phyloP scores from a whole-genome alignment of 176 grass and related monocot genomes.

The Aegilops tauschii region DNA sequence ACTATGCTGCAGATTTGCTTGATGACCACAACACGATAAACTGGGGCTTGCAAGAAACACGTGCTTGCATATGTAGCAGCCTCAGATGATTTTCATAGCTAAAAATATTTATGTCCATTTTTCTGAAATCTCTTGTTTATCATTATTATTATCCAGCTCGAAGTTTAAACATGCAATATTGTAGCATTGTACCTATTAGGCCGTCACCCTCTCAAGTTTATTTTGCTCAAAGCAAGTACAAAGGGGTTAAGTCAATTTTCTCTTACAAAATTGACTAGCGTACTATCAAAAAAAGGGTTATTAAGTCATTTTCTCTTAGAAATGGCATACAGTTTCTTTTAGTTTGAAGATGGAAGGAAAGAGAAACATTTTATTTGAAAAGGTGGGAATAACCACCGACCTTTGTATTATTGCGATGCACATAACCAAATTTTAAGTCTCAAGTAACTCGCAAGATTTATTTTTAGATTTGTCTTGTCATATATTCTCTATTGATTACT shows the following conservation, averaged over 20 bases:
- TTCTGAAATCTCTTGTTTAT: neutral
- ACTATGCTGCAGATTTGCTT: neutral
- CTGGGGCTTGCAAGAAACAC: slow-evolving; percentile 1
- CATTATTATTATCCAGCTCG: neutral
- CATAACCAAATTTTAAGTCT: too few relatives aligned
- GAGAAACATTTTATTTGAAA: too few relatives aligned
- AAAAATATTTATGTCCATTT: neutral
- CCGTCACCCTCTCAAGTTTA: neutral
- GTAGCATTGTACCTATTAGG: too few relatives aligned
- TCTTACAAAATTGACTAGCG: too few relatives aligned
- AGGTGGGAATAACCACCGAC: too few relatives aligned
- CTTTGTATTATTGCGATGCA: too few relatives aligned
- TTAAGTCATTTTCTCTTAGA: neutral
- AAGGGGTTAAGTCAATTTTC: neutral
- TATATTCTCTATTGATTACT: too few relatives aligned
- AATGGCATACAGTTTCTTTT: neutral
- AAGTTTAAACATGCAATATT: too few relatives aligned
- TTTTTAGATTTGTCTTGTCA: too few relatives aligned
- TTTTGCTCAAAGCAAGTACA: neutral
- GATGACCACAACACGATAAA: neutral
- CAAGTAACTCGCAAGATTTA: too few relatives aligned
- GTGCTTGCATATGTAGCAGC: neutral
- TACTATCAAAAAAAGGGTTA: too few relatives aligned
- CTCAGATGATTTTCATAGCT: neutral
- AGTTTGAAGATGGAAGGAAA: neutral